phyloP scores from a whole-genome alignment of 2,329 filamentous ascomycete species.

The Diaporthe vaccinii region DNA sequence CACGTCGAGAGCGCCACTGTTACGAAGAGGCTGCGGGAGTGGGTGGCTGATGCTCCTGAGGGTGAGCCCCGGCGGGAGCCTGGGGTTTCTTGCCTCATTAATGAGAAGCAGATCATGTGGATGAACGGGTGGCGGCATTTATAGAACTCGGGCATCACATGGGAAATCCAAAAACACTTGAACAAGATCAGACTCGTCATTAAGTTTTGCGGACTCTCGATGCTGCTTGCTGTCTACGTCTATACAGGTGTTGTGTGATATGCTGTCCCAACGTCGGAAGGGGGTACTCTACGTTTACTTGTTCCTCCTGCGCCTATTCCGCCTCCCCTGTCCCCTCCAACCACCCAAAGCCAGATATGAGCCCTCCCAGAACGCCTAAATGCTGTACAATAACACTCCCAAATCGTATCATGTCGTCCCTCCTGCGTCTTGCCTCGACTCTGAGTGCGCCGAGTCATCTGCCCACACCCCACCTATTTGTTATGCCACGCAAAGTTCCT shows the following conservation, averaged over 20 bases:
- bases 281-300: not conserved
- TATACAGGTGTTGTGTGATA: not conserved
- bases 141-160: slow-evolving; percentile 44
- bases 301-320: not conserved
- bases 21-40: slow-evolving; percentile 55
- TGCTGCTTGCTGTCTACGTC: slow-evolving; percentile 21
- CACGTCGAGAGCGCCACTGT: slow-evolving; percentile 56
- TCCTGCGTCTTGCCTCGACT: not conserved
- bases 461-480: slow-evolving; percentile 56
- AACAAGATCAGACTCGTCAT: not conserved
- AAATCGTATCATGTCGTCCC: not conserved
- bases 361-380: slow-evolving; percentile 16
- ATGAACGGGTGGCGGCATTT: slow-evolving; percentile 71
- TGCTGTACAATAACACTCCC: not conserved
- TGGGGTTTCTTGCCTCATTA: slow-evolving; percentile 66
- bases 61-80: slow-evolving; percentile 54
- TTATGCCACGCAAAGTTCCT: slow-evolving; percentile 91
- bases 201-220: too few species aligned
- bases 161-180: not conserved
- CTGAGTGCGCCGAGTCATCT: too few species aligned
- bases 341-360: slow-evolving; percentile 26
- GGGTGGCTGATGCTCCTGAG: slow-evolving; percentile 52
- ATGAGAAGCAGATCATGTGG: slow-evolving; percentile 72
- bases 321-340: too few species aligned
- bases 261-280: not conserved